Evolutionary conservation across 2,329 filamentous ascomycete species (phyloP).

Genomic region (Cladobotryum mycophilum): DNA sequence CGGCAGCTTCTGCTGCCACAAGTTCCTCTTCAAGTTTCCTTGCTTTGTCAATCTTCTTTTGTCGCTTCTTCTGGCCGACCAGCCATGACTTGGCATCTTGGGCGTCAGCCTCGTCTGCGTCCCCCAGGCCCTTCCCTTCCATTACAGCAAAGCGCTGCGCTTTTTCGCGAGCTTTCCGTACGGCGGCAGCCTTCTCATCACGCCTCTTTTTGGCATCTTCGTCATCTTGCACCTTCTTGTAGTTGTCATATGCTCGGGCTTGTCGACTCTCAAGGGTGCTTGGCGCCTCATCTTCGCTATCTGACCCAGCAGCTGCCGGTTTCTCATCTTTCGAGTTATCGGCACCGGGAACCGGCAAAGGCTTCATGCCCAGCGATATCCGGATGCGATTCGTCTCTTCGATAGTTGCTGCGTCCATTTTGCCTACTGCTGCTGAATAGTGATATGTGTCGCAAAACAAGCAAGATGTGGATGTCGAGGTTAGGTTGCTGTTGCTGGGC

Average conservation of each 20-base stretch:
- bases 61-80: conserved; percentile 82
- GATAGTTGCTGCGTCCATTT: conserved; percentile 66
- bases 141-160: conserved; percentile 70
- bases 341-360: conserved; percentile 73
- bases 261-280: conserved; percentile 81
- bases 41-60: conserved; percentile 81
- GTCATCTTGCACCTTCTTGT: conserved; percentile 56
- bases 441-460: neutral
- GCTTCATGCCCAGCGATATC: conserved; percentile 81
- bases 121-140: conserved; percentile 78
- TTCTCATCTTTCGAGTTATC: conserved; percentile 28
- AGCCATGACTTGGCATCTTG: conserved; percentile 83
- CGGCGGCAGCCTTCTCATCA: conserved; percentile 72
- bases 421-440: neutral
- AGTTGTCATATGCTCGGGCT: conserved; percentile 69
- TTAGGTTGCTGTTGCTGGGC: neutral
- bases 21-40: conserved; percentile 68
- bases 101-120: conserved; percentile 58
- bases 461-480: neutral
- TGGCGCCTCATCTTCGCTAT: conserved; percentile 60
- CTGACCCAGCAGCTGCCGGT: conserved; percentile 44
- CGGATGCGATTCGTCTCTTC: conserved; percentile 93
- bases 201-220: conserved; percentile 72
- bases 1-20: conserved; percentile 64
- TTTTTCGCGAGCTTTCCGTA: conserved; percentile 81